A percentile compares a stretch with the other conserved stretches of the same genome.
These are phyloP conservation scores for Fabrea salina DNA, from an alignment of 169 alveolate species.

Conservation along the genomic window DNA sequence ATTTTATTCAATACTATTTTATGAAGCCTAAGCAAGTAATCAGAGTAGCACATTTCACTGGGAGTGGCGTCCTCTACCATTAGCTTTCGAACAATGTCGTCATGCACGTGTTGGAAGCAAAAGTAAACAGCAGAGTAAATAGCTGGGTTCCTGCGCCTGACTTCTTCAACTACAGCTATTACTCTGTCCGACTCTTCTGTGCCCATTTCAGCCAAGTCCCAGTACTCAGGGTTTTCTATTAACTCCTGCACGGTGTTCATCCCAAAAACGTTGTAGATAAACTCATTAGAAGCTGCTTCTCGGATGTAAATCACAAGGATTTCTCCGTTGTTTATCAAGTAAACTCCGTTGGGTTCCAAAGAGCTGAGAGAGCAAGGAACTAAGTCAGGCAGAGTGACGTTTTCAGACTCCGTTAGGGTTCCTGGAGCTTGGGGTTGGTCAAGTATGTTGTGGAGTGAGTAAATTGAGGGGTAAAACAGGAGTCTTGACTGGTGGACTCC, in stretches of 20 bases:
- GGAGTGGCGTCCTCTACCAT: conserved; percentile 17
- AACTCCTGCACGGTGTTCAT: neutral
- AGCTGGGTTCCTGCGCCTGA: neutral
- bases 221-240: neutral
- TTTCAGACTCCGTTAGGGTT: neutral
- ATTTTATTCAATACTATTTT: neutral
- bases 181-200: neutral
- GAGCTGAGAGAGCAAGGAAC: neutral
- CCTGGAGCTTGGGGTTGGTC: neutral
- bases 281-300: neutral
- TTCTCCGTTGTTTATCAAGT: conserved; percentile 51
- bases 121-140: neutral
- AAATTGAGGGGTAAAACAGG: conserved; percentile 22
- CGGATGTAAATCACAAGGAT: conserved; percentile 36
- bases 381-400: conserved; percentile 14
- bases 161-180: neutral
- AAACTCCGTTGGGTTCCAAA: conserved; percentile 13
- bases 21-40: neutral
- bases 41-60: neutral
- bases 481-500: conserved; percentile 19
- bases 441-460: neutral
- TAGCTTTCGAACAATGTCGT: neutral
- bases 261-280: conserved; percentile 14
- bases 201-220: neutral
- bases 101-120: neutral